These are phyloP conservation scores for Malus hybrid DNA, from an alignment of 331 rosid species.

Conservation along the genomic window DNA sequence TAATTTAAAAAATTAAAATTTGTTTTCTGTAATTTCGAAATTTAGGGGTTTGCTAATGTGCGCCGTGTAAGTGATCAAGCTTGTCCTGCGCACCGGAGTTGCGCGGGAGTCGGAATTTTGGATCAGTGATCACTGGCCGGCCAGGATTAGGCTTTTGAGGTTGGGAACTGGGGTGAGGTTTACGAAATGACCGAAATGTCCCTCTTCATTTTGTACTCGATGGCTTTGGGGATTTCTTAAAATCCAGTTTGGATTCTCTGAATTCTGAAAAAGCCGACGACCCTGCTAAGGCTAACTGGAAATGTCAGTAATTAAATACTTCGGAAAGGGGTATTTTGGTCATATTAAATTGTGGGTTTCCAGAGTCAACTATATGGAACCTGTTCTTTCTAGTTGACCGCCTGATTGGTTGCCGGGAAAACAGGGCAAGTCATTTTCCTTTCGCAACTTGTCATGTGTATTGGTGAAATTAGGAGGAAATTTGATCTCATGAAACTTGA, in stretches of 20 bases:
- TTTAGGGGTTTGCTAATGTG: conserved; percentile 7
- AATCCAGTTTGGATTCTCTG: conserved; percentile 12
- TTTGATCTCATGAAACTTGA: not conserved
- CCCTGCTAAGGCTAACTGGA: not conserved
- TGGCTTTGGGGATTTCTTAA: not conserved
- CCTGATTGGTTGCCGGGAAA: conserved; percentile 7
- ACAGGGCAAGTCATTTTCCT: not conserved
- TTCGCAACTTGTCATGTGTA: not conserved
- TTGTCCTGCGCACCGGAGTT: not conserved
- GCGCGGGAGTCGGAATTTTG: conserved; percentile 6
- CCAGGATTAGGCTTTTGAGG: not conserved
- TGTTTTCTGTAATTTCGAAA: not conserved
- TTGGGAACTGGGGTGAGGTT: not conserved
- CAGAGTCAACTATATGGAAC: not conserved
- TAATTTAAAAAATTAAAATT: not conserved
- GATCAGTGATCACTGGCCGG: conserved; percentile 21
- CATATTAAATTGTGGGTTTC: not conserved
- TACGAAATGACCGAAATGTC: conserved; percentile 35
- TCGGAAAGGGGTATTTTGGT: conserved; percentile 17
- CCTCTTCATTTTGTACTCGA: conserved; percentile 1
- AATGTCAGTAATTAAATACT: not conserved
- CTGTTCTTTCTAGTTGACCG: not conserved
- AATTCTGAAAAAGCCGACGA: conserved; percentile 11
- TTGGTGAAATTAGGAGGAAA: not conserved
- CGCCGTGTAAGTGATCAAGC: conserved; percentile 10